Percentiles rank a stretch among this genome's conserved stretches.
These are phyloP conservation scores for Tulasnella sp. DNA, from an alignment of 768 basidiomycete species.

Conservation along the genomic window DNA sequence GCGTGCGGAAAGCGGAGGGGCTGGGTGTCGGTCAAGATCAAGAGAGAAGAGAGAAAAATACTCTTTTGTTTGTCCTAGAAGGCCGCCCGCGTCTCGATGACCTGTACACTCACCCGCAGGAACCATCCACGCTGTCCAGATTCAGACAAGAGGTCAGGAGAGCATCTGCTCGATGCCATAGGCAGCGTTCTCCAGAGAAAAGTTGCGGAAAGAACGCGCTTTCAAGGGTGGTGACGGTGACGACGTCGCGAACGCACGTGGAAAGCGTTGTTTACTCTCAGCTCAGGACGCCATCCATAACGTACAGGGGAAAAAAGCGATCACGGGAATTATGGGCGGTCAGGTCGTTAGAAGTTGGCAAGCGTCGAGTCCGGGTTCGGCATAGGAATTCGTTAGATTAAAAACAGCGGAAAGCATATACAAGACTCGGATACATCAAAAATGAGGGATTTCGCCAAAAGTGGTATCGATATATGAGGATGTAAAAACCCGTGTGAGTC, in stretches of 20 bases:
- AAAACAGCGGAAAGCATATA: constrained; percentile 8
- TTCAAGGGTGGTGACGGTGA: not conserved
- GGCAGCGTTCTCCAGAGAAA: not conserved
- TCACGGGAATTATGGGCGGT: not conserved
- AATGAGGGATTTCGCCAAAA: not conserved
- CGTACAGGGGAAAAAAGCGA: not conserved
- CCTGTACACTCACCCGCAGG: not conserved
- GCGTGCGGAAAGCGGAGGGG: constrained; percentile 4
- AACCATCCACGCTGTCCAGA: not conserved
- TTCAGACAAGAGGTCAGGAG: not conserved
- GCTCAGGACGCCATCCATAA: not conserved
- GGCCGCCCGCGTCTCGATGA: not conserved
- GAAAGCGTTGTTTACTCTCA: not conserved
- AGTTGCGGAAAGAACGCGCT: not conserved
- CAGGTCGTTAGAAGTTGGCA: not conserved
- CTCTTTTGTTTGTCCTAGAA: not conserved
- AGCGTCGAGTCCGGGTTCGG: not conserved
- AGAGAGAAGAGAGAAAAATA: not conserved
- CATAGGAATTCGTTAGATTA: constrained; percentile 1
- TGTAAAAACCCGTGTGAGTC: not conserved
- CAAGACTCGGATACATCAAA: constrained; percentile 4
- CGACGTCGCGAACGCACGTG: not conserved
- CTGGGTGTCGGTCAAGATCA: not conserved
- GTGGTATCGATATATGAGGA: constrained; percentile 8
- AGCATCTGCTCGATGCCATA: not conserved